A percentile compares a stretch with the other conserved stretches of the same genome.
Evolutionary conservation across 2,329 filamentous ascomycete species (phyloP).

Genomic region (Curvularia verruculosa): DNA sequence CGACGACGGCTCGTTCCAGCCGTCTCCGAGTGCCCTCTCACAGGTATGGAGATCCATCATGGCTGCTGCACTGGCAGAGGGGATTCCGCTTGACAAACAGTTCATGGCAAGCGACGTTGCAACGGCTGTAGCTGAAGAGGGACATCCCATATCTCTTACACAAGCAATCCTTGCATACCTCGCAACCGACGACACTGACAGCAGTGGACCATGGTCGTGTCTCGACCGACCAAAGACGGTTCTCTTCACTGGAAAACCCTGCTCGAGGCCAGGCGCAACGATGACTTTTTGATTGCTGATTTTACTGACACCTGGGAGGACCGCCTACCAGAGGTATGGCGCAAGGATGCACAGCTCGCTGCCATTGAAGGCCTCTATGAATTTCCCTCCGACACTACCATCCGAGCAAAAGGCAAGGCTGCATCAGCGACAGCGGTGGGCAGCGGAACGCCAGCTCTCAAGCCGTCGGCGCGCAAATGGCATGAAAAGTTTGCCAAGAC

Average conservation of each 20-base stretch:
- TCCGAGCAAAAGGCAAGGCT: slow-evolving; percentile 31
- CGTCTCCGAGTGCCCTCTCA: slow-evolving; percentile 55
- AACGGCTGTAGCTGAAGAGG: slow-evolving; percentile 43
- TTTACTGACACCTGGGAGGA: slow-evolving; percentile 49
- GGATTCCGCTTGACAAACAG: slow-evolving; percentile 48
- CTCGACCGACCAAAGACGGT: slow-evolving; percentile 44
- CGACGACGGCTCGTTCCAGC: slow-evolving; percentile 51
- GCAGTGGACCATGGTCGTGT: slow-evolving; percentile 41
- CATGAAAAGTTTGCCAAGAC: slow-evolving; percentile 49
- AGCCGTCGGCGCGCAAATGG: slow-evolving; percentile 47
- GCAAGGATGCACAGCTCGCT: slow-evolving; percentile 40
- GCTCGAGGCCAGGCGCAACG: slow-evolving; percentile 35
- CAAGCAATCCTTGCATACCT: slow-evolving; percentile 48
- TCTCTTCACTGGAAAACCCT: slow-evolving; percentile 41
- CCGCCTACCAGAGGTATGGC: slow-evolving; percentile 47
- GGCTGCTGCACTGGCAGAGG: slow-evolving; percentile 50
- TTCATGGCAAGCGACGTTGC: slow-evolving; percentile 46
- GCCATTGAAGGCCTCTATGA: slow-evolving; percentile 42
- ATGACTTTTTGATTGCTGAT: slow-evolving; percentile 39
- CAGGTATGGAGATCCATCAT: slow-evolving; percentile 57
- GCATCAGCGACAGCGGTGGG: slow-evolving; percentile 9
- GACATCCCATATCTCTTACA: slow-evolving; percentile 47
- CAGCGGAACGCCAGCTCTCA: slow-evolving; percentile 20
- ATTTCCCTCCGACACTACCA: slow-evolving; percentile 43
- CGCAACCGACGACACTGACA: slow-evolving; percentile 34